phyloP scores from a whole-genome alignment of 768 basidiomycete species.

The Pholiota microspora region DNA sequence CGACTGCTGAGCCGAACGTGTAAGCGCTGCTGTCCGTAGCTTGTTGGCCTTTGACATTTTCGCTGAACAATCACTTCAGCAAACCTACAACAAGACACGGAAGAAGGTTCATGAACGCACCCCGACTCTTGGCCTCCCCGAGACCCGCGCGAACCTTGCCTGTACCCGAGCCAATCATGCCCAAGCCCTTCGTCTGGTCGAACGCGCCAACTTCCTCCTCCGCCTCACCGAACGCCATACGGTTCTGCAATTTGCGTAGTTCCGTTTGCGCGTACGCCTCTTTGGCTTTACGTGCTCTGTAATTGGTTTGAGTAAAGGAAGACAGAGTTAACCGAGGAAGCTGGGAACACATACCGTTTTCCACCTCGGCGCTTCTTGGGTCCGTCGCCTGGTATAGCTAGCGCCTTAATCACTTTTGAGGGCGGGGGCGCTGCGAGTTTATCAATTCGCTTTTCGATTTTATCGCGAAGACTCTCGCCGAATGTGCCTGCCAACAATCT shows the following conservation, averaged over 20 bases:
- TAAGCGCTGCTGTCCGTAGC: slow-evolving; percentile 81
- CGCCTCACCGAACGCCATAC: slow-evolving; percentile 92
- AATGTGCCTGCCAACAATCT: slow-evolving; percentile 54
- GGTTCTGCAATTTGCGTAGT: slow-evolving; percentile 93
- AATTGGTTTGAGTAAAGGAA: slow-evolving; percentile 1
- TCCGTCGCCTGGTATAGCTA: slow-evolving; percentile 93
- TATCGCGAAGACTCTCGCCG: slow-evolving; percentile 75
- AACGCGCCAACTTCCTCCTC: slow-evolving; percentile 97
- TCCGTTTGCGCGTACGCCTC: slow-evolving; percentile 98
- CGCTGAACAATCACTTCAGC: slow-evolving; percentile 44
- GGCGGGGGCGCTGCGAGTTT: slow-evolving; percentile 92
- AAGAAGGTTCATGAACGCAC: slow-evolving; percentile 39
- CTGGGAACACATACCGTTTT: slow-evolving; percentile 57
- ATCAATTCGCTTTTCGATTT: slow-evolving; percentile 92
- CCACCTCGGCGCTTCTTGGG: slow-evolving; percentile 96
- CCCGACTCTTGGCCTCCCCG: slow-evolving; percentile 89
- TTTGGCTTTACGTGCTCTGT: slow-evolving; percentile 94
- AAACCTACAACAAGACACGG: slow-evolving; percentile 1
- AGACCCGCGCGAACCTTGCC: slow-evolving; percentile 88
- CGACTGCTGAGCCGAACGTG: slow-evolving; percentile 61
- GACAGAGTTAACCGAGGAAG: background rate
- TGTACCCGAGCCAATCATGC: slow-evolving; percentile 88
- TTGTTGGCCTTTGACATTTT: slow-evolving; percentile 96
- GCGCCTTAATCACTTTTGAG: slow-evolving; percentile 86
- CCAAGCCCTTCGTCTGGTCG: slow-evolving; percentile 96